Base-by-base conservation (phyloP, 2,329 filamentous ascomycete species). In the Corinectria fuckeliana region DNA sequence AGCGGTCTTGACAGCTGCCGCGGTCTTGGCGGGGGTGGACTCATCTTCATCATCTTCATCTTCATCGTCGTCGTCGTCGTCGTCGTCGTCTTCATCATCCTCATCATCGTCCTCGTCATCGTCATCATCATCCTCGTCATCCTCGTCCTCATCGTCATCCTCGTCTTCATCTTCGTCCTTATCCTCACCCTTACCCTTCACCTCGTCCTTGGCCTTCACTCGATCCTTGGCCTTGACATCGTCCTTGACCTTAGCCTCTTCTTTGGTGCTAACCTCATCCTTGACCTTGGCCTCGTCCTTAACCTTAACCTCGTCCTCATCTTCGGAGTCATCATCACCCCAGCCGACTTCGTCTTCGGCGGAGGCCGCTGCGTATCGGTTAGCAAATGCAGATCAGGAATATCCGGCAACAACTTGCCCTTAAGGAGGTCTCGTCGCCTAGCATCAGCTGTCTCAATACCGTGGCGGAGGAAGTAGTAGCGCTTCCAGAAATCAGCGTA, bases 391-490 rank as follows among this genome's bases (percentile, higher is more conserved):
- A 47, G 32, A 16, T 23, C 23, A 44, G 18, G 36, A 44, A 58
- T 18, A 10, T 9, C 14, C 34, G 5, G 32, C 38, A 39, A 53
- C 38, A 54, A 76, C 84, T 63, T 81, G 96, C 94, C 94, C 78
- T 96, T 96, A 20, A 99, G 81, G 56, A 99, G 84, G 75, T 99
- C 95, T 69, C 90, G 88, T 75, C 95, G 85, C 75, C 92, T 88
- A 71, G 90, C 88, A 78, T 99, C 95, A 58, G 97, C 93, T 23
- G 91, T 93, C 80, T 98, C 94, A 63, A 99, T 91, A 14, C 95
- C 92, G 71, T 96, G 90, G 70, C 94, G 85, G 63, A 98, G 79
- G 80, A 97, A 99, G 75, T 98, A 98, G 77, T 99, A 99, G 56
- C 95, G 85, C 73, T 86, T 90, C 94, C 95, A 99, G 75, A 99